Base-by-base conservation (phyloP, 1,139 yeast genomes). In the Petasospora fabianii region DNA sequence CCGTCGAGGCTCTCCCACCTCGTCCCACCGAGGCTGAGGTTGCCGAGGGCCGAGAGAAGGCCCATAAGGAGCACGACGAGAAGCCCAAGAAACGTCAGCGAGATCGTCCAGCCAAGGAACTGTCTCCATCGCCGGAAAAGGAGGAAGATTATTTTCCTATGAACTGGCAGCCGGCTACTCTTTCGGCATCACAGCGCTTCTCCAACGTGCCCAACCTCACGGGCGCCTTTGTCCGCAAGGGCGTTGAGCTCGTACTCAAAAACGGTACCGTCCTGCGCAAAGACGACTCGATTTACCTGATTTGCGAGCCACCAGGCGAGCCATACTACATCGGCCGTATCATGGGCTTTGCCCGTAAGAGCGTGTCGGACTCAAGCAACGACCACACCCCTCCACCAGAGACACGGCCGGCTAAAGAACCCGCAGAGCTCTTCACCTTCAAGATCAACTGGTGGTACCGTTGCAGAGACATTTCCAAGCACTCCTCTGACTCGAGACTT, bases 241-340 rank as follows among this genome's bases (percentile, higher is more conserved):
- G 43, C 19, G 36, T 36, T 9, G 61, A 32, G 36, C 45, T 46
- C 37, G 52, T 39, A 9, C 43, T 54, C 13, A 47, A 50, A 3
- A 65, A 64, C 28, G 67, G 69, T 3, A 49, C 49, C 6, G 48
- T 64, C 4, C 41, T 63, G 13, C 54, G 62, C 22, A 55, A 55
- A 24, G 66, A 71, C 43, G 96, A 90, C 42, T 81, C 73, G 48
- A 83, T 90, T 6, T 90, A 85, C 58, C 80, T 92, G 77, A 72
- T 88, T 19, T 80, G 95, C 48, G 97, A 87, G 58, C 97, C 97
- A 1, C 92, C 96, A 0, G 95, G 96, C 1, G 97, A 90, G 53
- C 97, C 97, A 0, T 90, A 85, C 64, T 88, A 86, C 55, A 76
- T 92, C 34, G 97, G 95, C 0, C 69, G 94, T 38, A 73, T 92